Conservation (phyloP, 2,329 filamentous ascomycete species). For the Fusarium oligoseptatum region DNA sequence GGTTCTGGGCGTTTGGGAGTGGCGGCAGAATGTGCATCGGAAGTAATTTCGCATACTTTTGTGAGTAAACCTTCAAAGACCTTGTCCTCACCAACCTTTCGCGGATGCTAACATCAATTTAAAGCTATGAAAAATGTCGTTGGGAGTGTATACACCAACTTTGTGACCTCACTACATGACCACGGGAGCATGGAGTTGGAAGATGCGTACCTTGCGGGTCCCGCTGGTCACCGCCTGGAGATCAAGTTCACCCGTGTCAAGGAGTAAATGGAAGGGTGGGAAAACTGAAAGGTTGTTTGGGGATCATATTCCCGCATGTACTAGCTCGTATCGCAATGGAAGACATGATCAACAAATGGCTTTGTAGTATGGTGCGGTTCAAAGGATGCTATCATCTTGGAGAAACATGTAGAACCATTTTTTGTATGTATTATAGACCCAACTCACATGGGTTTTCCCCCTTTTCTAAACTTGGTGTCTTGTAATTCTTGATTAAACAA, state of each 20-base stretch:
- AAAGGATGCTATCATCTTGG: not conserved
- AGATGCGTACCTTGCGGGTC: not conserved
- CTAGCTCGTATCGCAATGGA: not conserved
- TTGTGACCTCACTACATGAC: not conserved
- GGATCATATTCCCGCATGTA: not conserved
- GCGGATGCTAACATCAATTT: not conserved
- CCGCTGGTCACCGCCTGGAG: not conserved
- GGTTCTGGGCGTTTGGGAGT: slow-evolving; percentile 25
- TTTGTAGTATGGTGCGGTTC: not conserved
- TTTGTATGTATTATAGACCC: not conserved
- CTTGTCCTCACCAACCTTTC: no score
- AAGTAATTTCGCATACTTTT: slow-evolving; percentile 18
- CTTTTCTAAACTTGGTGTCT: not conserved
- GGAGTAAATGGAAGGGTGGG: not conserved
- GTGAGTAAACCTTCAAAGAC: not conserved
- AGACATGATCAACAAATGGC: not conserved
- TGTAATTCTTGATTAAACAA: not conserved
- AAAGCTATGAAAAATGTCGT: not conserved
- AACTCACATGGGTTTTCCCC: not conserved
- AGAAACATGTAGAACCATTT: not conserved
- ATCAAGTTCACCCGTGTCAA: not conserved
- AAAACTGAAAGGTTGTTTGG: not conserved
- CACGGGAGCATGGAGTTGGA: not conserved
- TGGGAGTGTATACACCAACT: not conserved
- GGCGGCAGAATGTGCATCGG: slow-evolving; percentile 19